Percentiles rank a stretch among this genome's conserved stretches.
Evolutionary conservation across 192 early-diverging fungal genomes (phyloP).

Genomic region (Coemansia sp.): DNA sequence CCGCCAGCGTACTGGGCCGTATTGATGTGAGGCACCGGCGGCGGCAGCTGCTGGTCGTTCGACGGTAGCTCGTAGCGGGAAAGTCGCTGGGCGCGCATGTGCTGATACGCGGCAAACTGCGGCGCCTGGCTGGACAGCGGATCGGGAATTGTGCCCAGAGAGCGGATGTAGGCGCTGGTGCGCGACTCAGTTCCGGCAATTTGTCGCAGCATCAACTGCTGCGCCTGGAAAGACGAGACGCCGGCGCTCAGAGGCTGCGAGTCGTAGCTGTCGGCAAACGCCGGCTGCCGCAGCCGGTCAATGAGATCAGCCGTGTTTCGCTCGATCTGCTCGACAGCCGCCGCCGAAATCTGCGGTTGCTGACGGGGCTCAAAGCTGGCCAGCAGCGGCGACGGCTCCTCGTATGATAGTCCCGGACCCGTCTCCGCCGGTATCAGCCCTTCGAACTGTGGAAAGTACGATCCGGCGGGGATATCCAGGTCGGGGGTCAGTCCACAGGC

Average conservation of each 20-base stretch:
- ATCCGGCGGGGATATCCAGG: conserved; percentile 28
- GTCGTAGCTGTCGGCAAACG: conserved; percentile 5
- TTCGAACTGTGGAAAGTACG: conserved; percentile 22
- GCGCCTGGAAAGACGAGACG: conserved; percentile 1
- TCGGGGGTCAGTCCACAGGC: conserved; percentile 41
- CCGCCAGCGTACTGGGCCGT: not conserved
- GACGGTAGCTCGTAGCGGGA: conserved; percentile 20
- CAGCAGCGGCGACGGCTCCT: conserved; percentile 1
- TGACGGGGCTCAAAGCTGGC: not conserved
- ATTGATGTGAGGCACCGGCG: not conserved
- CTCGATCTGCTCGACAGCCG: conserved; percentile 24
- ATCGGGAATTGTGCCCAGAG: conserved; percentile 10
- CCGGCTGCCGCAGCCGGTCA: conserved; percentile 11
- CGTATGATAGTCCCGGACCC: conserved; percentile 15
- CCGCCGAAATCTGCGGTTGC: conserved; percentile 11
- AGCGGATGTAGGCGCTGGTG: conserved; percentile 6
- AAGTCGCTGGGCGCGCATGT: conserved; percentile 28
- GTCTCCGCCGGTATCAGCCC: conserved; percentile 12
- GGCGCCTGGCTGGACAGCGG: conserved; percentile 21
- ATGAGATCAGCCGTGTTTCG: conserved; percentile 24
- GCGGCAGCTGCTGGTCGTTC: not conserved
- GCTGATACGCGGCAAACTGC: conserved; percentile 38
- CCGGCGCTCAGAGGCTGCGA: conserved; percentile 2
- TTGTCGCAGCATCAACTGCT: conserved; percentile 7
- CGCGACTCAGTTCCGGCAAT: conserved; percentile 11